These are phyloP conservation scores for Penicillium argentinense DNA, from an alignment of 495 filamentous ascomycete genomes.

Conservation along the genomic window DNA sequence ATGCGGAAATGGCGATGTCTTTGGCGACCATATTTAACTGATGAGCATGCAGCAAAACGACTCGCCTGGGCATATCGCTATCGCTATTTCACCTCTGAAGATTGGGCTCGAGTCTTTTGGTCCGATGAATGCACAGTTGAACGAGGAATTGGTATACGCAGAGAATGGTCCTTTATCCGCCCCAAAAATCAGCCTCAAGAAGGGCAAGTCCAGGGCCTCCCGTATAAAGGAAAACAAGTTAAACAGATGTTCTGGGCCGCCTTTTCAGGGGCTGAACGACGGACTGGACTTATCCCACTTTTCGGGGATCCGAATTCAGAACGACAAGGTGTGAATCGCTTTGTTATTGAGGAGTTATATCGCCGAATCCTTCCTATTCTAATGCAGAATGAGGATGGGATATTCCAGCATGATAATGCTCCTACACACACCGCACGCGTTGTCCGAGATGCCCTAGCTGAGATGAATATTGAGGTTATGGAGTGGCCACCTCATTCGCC, in stretches of 20 bases:
- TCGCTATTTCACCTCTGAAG: slow-evolving; percentile 5
- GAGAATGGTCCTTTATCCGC: slow-evolving; percentile 4
- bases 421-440: slow-evolving; percentile 16
- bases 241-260: slow-evolving; percentile 3
- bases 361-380: slow-evolving; percentile 5
- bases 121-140: slow-evolving; percentile 11
- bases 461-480: slow-evolving; percentile 18
- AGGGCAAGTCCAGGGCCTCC: not conserved
- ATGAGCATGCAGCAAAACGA: slow-evolving; percentile 7
- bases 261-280: slow-evolving; percentile 1
- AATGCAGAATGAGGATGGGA: slow-evolving; percentile 5
- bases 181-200: not conserved
- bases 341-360: not conserved
- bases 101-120: slow-evolving; percentile 6
- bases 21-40: slow-evolving; percentile 5
- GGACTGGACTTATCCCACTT: not conserved
- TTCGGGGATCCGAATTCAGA: not conserved
- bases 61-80: slow-evolving; percentile 2
- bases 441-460: slow-evolving; percentile 11
- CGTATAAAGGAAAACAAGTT: not conserved
- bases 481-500: slow-evolving; percentile 26
- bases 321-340: not conserved
- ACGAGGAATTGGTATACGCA: not conserved
- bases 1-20: slow-evolving; percentile 3
- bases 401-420: slow-evolving; percentile 28